Evolutionary conservation across 176 grass and related monocot species (phyloP), one percentile per base, ranked within the genome.

Genomic region (Dendrocalamus sinicus): DNA sequence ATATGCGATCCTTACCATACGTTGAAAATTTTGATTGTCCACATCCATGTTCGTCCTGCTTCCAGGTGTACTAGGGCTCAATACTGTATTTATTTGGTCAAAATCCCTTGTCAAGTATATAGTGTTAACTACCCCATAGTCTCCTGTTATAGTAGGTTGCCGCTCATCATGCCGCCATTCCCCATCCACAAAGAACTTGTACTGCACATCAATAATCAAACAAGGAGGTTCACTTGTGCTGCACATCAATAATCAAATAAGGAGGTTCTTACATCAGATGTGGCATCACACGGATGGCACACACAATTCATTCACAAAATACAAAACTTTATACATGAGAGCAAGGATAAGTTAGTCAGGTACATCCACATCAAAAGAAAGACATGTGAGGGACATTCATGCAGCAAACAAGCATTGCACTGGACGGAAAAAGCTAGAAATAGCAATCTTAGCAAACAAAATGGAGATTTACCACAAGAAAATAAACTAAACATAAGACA

Each of bases 151-250:
- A 58, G 86, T 94, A 50, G 96, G 92, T 67, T 91, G 94, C 9
- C 45, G 82, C 26, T 99, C 96, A 80, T 99, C 96, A 52, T 99
- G 90, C 76, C 81, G 84, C 97, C 97, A 99, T 40, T 99, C 88
- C 12, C 97, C 97, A 45, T 96, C 97, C 81, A 99, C 97, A 89
- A 43, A 94, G 66, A 99, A 99, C 75, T 99, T 99, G 85, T 91
- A 99, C 97, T 99, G 96, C 48, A 75, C 14, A 72, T 78, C 35
- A 84, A 87, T 57, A 84, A 84, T 7, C 28, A 63, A 54, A 61
- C 22, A 52, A 89, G 53, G 9, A 75, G 45, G 69, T 63, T 65
- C 52, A 99, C 75, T 99, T 99, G 85, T 91, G 96, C 97, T 99
- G 96, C 41, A 75, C 14, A 72, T 78, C 35, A 84, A 87, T 57